Percentiles rank a stretch among this genome's conserved stretches.
These are phyloP conservation scores for Ceriops tagal DNA, from an alignment of 345 rosid genomes.

Conservation along the genomic window DNA sequence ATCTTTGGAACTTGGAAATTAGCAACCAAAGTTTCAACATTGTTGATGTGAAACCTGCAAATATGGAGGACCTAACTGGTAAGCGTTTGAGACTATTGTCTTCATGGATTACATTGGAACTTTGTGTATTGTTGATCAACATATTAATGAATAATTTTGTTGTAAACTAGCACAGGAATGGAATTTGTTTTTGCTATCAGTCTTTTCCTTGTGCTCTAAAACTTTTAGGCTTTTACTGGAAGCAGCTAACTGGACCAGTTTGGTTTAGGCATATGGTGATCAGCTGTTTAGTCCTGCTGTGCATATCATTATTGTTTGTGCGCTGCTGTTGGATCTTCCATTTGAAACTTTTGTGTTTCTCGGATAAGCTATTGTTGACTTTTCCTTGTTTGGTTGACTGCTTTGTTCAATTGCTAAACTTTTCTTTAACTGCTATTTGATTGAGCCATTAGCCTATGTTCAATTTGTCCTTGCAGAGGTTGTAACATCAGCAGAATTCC, in stretches of 20 bases:
- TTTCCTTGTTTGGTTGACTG: slow-evolving; percentile 1
- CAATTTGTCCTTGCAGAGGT: slow-evolving; percentile 60
- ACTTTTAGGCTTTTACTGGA: slow-evolving; percentile 1
- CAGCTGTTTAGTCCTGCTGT: neutral
- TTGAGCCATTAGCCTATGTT: neutral
- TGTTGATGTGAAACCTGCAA: slow-evolving; percentile 54
- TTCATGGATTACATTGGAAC: neutral
- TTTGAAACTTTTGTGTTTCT: neutral
- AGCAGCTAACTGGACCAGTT: neutral
- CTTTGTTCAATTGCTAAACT: neutral
- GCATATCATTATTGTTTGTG: neutral
- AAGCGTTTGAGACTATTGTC: slow-evolving; percentile 17
- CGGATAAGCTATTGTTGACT: neutral
- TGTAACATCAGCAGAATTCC: slow-evolving; percentile 96
- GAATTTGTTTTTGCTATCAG: neutral
- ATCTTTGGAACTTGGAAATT: slow-evolving; percentile 66
- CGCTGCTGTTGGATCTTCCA: neutral
- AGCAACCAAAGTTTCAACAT: slow-evolving; percentile 64
- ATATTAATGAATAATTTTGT: neutral
- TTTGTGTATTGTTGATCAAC: neutral
- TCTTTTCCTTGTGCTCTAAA: neutral
- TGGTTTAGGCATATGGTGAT: neutral
- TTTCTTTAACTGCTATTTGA: neutral
- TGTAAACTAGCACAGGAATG: neutral
- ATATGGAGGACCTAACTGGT: slow-evolving; percentile 69